phyloP scores from a whole-genome alignment of 192 early-diverging fungal genomes.

The Coemansia sp. region DNA sequence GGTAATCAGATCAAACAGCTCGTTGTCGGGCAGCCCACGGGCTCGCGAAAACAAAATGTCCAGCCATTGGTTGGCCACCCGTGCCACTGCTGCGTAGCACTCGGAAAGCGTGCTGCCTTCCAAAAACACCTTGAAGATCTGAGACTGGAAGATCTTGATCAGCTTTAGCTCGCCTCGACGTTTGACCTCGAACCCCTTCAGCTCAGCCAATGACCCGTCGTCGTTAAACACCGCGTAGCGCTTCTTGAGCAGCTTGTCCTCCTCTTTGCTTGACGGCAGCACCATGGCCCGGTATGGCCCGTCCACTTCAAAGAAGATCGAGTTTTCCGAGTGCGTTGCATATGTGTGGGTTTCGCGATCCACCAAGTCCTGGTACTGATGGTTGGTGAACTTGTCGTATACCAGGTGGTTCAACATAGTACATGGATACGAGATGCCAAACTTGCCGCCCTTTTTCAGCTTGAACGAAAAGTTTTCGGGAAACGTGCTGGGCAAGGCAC shows the following conservation, averaged over 20 bases:
- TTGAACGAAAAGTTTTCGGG: slow-evolving; percentile 91
- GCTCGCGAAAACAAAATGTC: slow-evolving; percentile 89
- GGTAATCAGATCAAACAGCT: slow-evolving; percentile 94
- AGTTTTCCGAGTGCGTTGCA: slow-evolving; percentile 78
- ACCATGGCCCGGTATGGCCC: slow-evolving; percentile 99
- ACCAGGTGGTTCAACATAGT: slow-evolving; percentile 98
- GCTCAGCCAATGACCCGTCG: slow-evolving; percentile 89
- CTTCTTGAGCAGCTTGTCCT: slow-evolving; percentile 96
- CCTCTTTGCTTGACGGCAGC: slow-evolving; percentile 89
- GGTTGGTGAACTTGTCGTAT: slow-evolving; percentile 92
- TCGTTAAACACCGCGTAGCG: slow-evolving; percentile 97
- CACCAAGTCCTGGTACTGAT: slow-evolving; percentile 89
- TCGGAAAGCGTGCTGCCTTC: slow-evolving; percentile 79
- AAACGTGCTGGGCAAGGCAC: slow-evolving; percentile 87
- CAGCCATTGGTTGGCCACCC: slow-evolving; percentile 91
- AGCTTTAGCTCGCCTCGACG: slow-evolving; percentile 97
- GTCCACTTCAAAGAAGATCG: slow-evolving; percentile 98
- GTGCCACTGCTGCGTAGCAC: slow-evolving; percentile 87
- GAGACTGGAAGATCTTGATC: slow-evolving; percentile 96
- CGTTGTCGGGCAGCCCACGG: slow-evolving; percentile 73
- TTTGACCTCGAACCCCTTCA: slow-evolving; percentile 99
- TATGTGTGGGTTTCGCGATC: slow-evolving; percentile 64
- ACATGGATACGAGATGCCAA: slow-evolving; percentile 94
- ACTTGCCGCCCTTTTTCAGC: slow-evolving; percentile 72
- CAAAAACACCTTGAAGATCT: slow-evolving; percentile 91